A percentile compares a stretch with the other conserved stretches of the same genome.
These are phyloP conservation scores for Penicillium antarcticum DNA, from an alignment of 495 filamentous ascomycete genomes.

Conservation along the genomic window DNA sequence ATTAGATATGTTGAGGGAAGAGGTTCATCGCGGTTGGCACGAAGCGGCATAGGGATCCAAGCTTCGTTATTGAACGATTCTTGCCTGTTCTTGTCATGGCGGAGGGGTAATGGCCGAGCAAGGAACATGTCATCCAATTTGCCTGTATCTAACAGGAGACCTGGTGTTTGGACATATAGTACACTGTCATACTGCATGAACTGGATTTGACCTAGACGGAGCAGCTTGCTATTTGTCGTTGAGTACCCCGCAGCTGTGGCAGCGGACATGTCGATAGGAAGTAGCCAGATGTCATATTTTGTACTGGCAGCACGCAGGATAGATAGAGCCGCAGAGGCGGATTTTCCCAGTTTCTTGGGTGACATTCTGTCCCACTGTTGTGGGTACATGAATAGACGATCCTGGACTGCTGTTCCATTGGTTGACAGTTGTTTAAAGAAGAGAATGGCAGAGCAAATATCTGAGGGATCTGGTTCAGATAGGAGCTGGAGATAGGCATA, in stretches of 20 bases:
- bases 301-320: conserved; percentile 35
- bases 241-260: conserved; percentile 34
- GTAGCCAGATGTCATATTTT: conserved; percentile 45
- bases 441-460: conserved; percentile 44
- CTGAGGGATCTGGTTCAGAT: conserved; percentile 40
- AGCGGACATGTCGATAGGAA: conserved; percentile 44
- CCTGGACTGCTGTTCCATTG: conserved; percentile 35
- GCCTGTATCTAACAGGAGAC: conserved; percentile 35
- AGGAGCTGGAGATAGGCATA: conserved; percentile 46
- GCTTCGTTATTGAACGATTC: conserved; percentile 44
- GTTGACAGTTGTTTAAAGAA: conserved; percentile 42
- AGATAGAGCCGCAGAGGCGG: conserved; percentile 30
- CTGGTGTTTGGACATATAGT: conserved; percentile 40
- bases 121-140: conserved; percentile 40
- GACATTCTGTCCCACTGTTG: conserved; percentile 41
- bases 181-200: conserved; percentile 50
- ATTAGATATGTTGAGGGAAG: conserved; percentile 42
- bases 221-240: conserved; percentile 38
- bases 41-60: conserved; percentile 42
- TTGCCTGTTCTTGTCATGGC: conserved; percentile 31
- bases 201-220: conserved; percentile 43
- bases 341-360: conserved; percentile 18
- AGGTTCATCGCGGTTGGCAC: conserved; percentile 30
- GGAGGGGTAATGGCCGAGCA: conserved; percentile 32
- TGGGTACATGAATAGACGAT: conserved; percentile 50